phyloP scores from a whole-genome alignment of 768 basidiomycete species.

The Coprinopsis strossmayeri region DNA sequence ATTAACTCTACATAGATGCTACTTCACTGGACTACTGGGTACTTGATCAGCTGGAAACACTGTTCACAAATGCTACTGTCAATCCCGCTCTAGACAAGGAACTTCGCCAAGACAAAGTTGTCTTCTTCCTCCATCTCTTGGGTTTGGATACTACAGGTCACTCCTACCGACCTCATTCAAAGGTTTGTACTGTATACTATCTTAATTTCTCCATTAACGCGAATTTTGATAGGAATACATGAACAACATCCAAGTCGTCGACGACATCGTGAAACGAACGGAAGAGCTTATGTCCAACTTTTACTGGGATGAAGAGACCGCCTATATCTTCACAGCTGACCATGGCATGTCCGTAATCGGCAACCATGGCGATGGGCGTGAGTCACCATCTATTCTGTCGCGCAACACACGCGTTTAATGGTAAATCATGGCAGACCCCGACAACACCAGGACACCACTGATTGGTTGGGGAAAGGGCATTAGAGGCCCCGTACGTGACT shows the following conservation, averaged over 20 bases:
- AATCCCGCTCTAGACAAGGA: constrained; percentile 42
- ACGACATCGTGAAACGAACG: constrained; percentile 61
- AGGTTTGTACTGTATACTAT: constrained; percentile 29
- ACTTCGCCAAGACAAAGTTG: constrained; percentile 50
- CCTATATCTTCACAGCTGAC: constrained; percentile 79
- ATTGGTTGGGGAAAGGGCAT: constrained; percentile 80
- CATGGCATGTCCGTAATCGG: constrained; percentile 88
- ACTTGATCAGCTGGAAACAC: constrained; percentile 52
- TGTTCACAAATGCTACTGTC: constrained; percentile 59
- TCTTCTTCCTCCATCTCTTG: constrained; percentile 81
- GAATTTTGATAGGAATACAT: constrained; percentile 62
- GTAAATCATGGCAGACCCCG: too few relatives aligned
- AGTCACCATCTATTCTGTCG: too few relatives aligned
- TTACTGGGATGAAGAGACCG: constrained; percentile 63
- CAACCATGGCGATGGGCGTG: constrained; percentile 86
- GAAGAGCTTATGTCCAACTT: constrained; percentile 58
- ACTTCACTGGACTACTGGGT: constrained; percentile 77
- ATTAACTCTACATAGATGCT: constrained; percentile 43
- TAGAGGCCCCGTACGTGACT: constrained; percentile 58
- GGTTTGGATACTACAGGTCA: constrained; percentile 87
- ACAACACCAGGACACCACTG: constrained; percentile 81
- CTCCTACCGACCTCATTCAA: constrained; percentile 76
- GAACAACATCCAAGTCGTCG: constrained; percentile 76
- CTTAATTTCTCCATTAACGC: neutral
- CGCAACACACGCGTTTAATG: too few relatives aligned